Base-by-base conservation (phyloP, 306 rosid species). In the Argentina anserina region DNA sequence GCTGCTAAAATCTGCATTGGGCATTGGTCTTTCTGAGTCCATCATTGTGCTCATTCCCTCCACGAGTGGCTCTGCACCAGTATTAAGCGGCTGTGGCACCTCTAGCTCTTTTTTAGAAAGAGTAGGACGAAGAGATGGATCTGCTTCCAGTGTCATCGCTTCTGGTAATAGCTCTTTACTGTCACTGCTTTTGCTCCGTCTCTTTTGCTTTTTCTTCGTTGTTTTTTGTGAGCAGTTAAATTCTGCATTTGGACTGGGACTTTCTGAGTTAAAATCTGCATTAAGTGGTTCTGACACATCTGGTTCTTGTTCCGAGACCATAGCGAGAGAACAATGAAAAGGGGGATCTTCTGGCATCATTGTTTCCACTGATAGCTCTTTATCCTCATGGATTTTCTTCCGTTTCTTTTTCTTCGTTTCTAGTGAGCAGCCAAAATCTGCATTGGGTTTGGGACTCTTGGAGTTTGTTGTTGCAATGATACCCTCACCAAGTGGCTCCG, bases 321-420 rank as follows among this genome's bases (percentile, higher is more conserved):
- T 65, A 70, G 76, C 69, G 53, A 70, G 71, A 25, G 73, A 52
- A 82, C 65, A 77, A 67, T 74, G 64, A 9, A 72, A 25, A 46
- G 79, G 67, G 58, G 70, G 70, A 73, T 70, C 58, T 53, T 75
- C 77, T 42, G 69, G 75, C 41, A 62, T 21, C 37, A 65, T 73
- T 73, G 59, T 18, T 70, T 85, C 74, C 43, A 62, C 31, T n/a
- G 56, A 73, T 18, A 61, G 42, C 42, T 65, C 75, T 31, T 53
- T 78, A 72, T 45, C 20, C 31, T 72, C 78, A 26, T 20, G 37
- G 70, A 7, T 45, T 53, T 6, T 49, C 31, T n/a, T 41, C 23
- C 5, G 36, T 1, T 23, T 20, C 58, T 65, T 60, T 55, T 55
- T 69, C 69, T 42, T 26, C 46, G 40, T 70, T 34, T 42, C 53